A percentile compares a stretch with the other conserved stretches of the same genome.
These are phyloP conservation scores for Podospora conica DNA, from an alignment of 495 filamentous ascomycete species.

Conservation along the genomic window DNA sequence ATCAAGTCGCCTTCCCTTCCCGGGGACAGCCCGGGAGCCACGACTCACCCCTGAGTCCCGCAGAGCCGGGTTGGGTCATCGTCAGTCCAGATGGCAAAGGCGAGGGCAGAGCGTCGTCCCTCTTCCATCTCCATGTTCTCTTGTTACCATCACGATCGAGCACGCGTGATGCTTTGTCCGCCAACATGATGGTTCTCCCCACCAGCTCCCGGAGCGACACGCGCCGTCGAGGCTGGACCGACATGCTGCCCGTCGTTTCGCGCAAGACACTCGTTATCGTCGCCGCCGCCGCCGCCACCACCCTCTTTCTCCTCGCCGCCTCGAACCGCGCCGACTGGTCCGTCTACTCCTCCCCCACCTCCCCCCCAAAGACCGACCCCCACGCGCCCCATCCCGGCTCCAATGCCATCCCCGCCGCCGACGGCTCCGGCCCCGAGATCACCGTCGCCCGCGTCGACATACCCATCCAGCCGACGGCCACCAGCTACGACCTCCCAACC, in stretches of 20 bases:
- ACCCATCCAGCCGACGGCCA: background rate
- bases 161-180: background rate
- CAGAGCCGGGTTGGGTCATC: background rate
- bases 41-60: background rate
- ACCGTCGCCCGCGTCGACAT: background rate
- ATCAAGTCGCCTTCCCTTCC: background rate
- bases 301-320: conserved; percentile 25
- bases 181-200: background rate
- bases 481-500: background rate
- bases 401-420: background rate
- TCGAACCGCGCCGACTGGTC: conserved; percentile 25
- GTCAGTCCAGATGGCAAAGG: background rate
- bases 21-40: background rate
- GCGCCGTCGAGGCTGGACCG: background rate
- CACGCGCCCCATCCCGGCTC: conserved; percentile 20
- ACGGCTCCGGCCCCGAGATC: background rate
- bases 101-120: background rate
- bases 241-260: background rate
- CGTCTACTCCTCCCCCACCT: conserved; percentile 16
- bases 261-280: conserved; percentile 10
- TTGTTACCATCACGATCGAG: background rate
- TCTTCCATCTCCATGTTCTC: background rate
- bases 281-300: conserved; percentile 16
- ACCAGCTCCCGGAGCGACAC: background rate
- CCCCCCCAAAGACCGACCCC: conserved; percentile 13